A percentile compares a stretch with the other conserved stretches of the same genome.
Evolutionary conservation across 805 yeast genomes (phyloP).

Genomic region (Saturnispora serradocipensis): DNA sequence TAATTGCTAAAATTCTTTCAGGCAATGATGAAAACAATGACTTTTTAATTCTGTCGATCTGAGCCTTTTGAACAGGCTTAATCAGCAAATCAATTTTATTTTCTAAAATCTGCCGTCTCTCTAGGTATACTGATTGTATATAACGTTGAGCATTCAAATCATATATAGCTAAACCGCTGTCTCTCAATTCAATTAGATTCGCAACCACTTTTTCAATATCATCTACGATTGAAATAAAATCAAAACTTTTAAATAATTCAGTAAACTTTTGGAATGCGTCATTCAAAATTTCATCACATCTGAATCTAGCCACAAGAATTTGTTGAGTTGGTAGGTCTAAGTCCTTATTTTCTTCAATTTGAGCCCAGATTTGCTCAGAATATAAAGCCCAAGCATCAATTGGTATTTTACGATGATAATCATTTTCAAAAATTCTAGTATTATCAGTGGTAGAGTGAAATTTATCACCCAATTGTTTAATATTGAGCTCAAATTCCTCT

Average conservation of each 20-base stretch:
- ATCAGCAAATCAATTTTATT: slow-evolving; percentile 41
- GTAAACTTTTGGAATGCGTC: slow-evolving; percentile 40
- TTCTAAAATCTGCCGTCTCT: slow-evolving; percentile 44
- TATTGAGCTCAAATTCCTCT: slow-evolving; percentile 56
- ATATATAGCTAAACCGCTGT: slow-evolving; percentile 41
- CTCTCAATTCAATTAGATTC: slow-evolving; percentile 35
- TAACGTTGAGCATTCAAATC: slow-evolving; percentile 75
- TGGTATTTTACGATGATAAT: slow-evolving; percentile 80
- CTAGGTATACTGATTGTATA: slow-evolving; percentile 52
- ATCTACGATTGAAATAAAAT: slow-evolving; percentile 22
- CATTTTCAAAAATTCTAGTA: slow-evolving; percentile 45
- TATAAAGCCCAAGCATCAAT: slow-evolving; percentile 95
- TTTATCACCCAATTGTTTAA: slow-evolving; percentile 53
- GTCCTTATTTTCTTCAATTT: slow-evolving; percentile 86
- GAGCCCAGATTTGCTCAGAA: slow-evolving; percentile 88
- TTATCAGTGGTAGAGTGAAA: slow-evolving; percentile 30
- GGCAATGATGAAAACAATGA: slow-evolving; percentile 26
- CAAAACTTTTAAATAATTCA: slow-evolving; percentile 22
- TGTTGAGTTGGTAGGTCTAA: slow-evolving; percentile 96
- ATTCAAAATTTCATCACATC: slow-evolving; percentile 81
- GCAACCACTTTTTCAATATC: slow-evolving; percentile 32
- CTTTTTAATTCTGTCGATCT: slow-evolving; percentile 31
- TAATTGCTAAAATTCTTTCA: slow-evolving; percentile 17
- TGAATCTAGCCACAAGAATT: slow-evolving; percentile 83
- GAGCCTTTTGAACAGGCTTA: slow-evolving; percentile 34